Evolutionary conservation across 2,329 filamentous ascomycete genomes (phyloP).

Genomic region (Pseudocercospora vitis): DNA sequence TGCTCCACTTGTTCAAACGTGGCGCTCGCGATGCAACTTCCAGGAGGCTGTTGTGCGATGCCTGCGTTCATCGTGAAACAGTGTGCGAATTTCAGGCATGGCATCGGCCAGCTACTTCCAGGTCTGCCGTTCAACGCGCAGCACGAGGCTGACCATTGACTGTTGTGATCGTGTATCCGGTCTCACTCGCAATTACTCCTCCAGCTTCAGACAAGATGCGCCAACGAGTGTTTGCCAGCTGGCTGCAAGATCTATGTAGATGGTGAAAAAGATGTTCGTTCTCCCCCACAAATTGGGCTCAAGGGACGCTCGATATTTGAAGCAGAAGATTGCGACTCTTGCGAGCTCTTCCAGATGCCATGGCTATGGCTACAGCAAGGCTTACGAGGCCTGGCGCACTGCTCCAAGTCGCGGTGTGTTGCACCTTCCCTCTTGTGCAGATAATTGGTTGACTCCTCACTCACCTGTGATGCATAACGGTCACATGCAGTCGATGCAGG

Average conservation of each 20-base stretch:
- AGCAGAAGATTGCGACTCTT: too few species aligned
- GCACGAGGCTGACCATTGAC: not conserved
- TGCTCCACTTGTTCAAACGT: not conserved
- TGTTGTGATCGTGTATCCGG: not conserved
- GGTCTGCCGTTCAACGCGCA: conserved; percentile 1
- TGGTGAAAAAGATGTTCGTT: not conserved
- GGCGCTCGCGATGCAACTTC: conserved; percentile 4
- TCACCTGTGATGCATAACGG: conserved; percentile 3
- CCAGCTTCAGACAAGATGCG: too few species aligned
- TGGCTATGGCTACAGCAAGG: not conserved
- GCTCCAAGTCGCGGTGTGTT: not conserved
- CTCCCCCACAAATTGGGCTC: not conserved
- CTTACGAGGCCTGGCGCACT: not conserved
- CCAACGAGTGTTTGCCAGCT: conserved; percentile 3
- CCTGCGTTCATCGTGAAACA: conserved; percentile 2
- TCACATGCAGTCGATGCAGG: conserved; percentile 9
- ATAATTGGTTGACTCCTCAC: not conserved
- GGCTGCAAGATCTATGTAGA: not conserved
- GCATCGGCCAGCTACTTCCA: not conserved
- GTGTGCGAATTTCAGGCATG: not conserved
- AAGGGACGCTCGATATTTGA: not conserved
- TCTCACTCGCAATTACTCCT: not conserved
- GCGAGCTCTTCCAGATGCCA: too few species aligned
- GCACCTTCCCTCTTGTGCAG: not conserved
- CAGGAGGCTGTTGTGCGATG: conserved; percentile 5